These are phyloP conservation scores for Erodium moschatum DNA, from an alignment of 441 rosid genomes.

Conservation along the genomic window DNA sequence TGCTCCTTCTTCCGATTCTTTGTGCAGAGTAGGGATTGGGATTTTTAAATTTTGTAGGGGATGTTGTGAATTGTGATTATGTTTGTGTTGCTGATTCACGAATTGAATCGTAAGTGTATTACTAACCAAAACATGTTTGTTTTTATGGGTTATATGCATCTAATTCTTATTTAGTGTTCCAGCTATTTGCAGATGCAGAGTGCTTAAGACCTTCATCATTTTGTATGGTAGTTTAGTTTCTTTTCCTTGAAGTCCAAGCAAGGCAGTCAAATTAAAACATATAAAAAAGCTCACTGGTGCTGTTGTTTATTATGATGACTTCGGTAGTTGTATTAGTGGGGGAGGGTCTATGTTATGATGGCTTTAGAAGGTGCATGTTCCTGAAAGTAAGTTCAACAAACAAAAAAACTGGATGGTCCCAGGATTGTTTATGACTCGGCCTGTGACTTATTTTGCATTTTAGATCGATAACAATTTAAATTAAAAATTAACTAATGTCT, in stretches of 20 bases:
- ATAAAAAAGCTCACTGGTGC: not conserved
- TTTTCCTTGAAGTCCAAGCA: not conserved
- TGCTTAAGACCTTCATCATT: not conserved
- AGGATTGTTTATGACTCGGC: too few species aligned
- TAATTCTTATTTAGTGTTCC: too few species aligned
- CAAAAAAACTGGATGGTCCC: too few species aligned
- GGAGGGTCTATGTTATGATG: too few species aligned
- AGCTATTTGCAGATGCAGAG: too few species aligned
- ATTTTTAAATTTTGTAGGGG: not conserved
- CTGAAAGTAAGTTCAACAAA: too few species aligned
- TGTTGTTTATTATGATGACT: not conserved
- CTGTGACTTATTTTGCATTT: too few species aligned
- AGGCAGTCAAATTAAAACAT: not conserved
- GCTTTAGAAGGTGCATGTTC: too few species aligned
- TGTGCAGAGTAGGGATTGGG: slow-evolving; percentile 1
- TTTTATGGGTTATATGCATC: too few species aligned
- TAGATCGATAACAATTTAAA: too few species aligned
- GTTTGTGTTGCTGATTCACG: not conserved
- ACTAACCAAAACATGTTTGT: not conserved
- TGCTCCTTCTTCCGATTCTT: not conserved
- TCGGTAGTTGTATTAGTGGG: not conserved
- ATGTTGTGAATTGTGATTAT: too few species aligned
- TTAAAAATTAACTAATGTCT: too few species aligned
- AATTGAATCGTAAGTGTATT: not conserved
- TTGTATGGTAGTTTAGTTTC: not conserved